Evolutionary conservation across 208 protist species (phyloP), one percentile per base, ranked within the genome.

Genomic region (Crithidia brevicula): DNA sequence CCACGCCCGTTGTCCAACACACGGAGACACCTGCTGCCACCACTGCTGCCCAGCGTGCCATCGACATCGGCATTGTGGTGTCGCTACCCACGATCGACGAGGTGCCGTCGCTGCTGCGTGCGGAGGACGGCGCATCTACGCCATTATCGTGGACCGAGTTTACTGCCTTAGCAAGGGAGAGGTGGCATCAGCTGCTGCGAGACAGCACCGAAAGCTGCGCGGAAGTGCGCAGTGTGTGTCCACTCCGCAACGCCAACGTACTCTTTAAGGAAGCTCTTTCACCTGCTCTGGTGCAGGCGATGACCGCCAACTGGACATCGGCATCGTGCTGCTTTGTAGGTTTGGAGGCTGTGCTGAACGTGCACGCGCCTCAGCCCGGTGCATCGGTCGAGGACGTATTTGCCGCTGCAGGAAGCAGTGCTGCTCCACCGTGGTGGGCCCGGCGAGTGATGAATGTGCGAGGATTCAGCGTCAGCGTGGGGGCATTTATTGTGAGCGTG

Each of bases 21-120:
- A 7, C 8, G 10, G 10, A 40, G 10, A 40, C 36, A 40, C 36
- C n/a, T n/a, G n/a, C n/a, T n/a, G n/a, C n/a, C n/a, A n/a, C n/a
- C n/a, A n/a, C n/a, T 13, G 36, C n/a, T n/a, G 1, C 20, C 20
- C 22, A 23, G 2, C 15, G 25, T 23, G n/a, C 25, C 38, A 16
- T 63, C 1, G 57, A 63, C 36, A 33, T 65, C n/a, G 33, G 46
- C 30, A 45, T 65, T 40, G 46, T 42, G 30, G 45, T 65, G 9
- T 65, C 59, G n/a, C 33, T 65, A 10, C 59, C 59, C 7, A 31
- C 33, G 4, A 2, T 43, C 1, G 59, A 54, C 1, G 45, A 52
- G n/a, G 40, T 40, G 57, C 25, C 57, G 22, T 22, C 2, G 27
- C 43, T n/a, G 43, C 4, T 3, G 28, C 13, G 9, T 1, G 10